phyloP scores from a whole-genome alignment of 306 rosid genomes.

The Leucaena leucocephala region DNA sequence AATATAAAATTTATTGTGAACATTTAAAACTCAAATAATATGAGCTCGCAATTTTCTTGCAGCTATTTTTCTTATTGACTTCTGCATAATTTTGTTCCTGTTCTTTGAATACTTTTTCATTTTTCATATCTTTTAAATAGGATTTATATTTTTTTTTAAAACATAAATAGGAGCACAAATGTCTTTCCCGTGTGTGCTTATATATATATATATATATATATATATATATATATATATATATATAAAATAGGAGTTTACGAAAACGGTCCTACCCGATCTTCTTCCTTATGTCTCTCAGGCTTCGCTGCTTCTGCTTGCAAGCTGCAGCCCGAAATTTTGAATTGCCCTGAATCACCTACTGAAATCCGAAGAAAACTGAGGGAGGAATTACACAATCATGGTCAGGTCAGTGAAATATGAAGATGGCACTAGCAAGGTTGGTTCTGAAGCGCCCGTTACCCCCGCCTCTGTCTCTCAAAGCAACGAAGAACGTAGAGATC shows the following conservation, averaged over 20 bases:
- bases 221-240: too few relatives aligned
- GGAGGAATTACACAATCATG: not conserved
- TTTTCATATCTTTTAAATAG: too few relatives aligned
- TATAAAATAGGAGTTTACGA: not conserved
- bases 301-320: not conserved
- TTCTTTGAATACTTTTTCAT: too few relatives aligned
- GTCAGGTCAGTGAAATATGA: slow-evolving; percentile 28
- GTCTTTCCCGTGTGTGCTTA: not conserved
- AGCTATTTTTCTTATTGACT: too few relatives aligned
- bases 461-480: slow-evolving; percentile 10
- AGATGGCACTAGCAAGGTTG: not conserved
- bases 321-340: not conserved
- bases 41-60: too few relatives aligned
- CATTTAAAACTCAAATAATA: too few relatives aligned
- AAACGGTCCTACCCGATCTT: not conserved
- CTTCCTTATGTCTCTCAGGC: not conserved
- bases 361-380: not conserved
- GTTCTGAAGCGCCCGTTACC: not conserved
- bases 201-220: too few relatives aligned
- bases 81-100: too few relatives aligned
- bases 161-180: not conserved
- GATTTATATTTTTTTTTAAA: too few relatives aligned
- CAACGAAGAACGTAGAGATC: slow-evolving; percentile 30
- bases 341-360: not conserved
- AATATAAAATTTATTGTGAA: too few relatives aligned